Evolutionary conservation across 2,329 filamentous ascomycete genomes (phyloP), one percentile per base, ranked within the genome.

Genomic region (Setomelanomma holmii): DNA sequence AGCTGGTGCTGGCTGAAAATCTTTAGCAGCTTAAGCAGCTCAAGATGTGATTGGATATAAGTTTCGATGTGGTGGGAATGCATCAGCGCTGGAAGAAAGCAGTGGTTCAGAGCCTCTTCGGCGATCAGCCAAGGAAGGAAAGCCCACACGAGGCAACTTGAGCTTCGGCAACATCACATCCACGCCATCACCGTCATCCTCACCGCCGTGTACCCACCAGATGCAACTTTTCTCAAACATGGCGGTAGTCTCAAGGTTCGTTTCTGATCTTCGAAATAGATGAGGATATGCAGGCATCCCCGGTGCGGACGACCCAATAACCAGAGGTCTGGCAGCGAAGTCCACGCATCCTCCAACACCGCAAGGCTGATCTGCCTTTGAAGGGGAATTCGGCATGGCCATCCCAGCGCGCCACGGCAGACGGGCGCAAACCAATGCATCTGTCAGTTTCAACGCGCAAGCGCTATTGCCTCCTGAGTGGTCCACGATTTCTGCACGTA

Each of bases 381-480:
- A 38, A 40, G 7, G 19, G 33, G 14, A 38, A 44, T 17, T 22
- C 24, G 43, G 49, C 27, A 51, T 41, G 47, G 40, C 44, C 40
- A 40, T 30, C 45, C 48, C 40, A 58, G 55, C 50, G 46, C 49
- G 53, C 58, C 58, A 56, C 33, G 36, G 44, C 33, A 30, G 51
- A 30, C 35, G 45, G 14, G 45, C 38, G 45, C 38, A 47, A 47
- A 40, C 35, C 22, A 24, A 40, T 47, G 39, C 51, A 56, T 51
- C 50, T 56, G 52, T 55, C 53, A 51, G 64, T 70, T 70, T 70
- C 61, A 59, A 51, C 22, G 49, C 40, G 44, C 56, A 69, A 62
- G 63, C 67, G 67, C 66, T 69, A 70, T 68, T 67, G 64, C 53
- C 41, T 54, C 36, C 56, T 60, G 57, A 67, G 57, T 70, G 66